Evolutionary conservation across 371 early-diverging fungal species (phyloP), one percentile per base, ranked within the genome.

Genomic region (Mucor lusitanicus): DNA sequence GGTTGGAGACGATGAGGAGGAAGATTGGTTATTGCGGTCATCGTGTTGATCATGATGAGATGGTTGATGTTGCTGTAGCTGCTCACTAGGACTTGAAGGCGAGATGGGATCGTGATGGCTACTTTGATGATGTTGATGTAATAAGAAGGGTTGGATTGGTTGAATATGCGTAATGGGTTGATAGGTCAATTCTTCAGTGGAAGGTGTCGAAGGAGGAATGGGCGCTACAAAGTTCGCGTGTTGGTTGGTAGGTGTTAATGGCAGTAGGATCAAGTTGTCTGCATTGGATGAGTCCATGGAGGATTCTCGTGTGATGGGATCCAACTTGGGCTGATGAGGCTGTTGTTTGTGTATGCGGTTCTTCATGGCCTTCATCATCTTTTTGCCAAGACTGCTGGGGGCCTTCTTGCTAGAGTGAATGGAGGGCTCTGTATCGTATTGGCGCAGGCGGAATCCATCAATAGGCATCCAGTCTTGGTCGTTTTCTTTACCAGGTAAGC

Each of bases 261-360:
- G 64, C 19, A 60, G 19, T 8, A 69, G 28, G 7, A 63, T 23
- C 25, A 54, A 39, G 44, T 95, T 95, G 81, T 97, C 94, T 93
- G 96, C 95, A 21, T 88, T 90, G 56, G 98, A 96, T 74, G 97
- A 97, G 7, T 53, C 66, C 66, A 59, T 48, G 27, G 59, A 53
- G 3, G 59, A 62, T 19, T 46, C 44, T 57, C 58, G 35, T 15
- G 64, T 64, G 11, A 65, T 58, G 25, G 44, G 23, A 2, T 63
- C 63, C 28, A 63, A 39, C 46, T 25, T 50, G 19, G 53, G 32
- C 8, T 39, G 21, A 42, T 21, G 40, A 12, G 56, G 39, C 15
- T 46, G 37, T 62, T 28, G 39, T 37, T 46, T 21, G 3, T 19
- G 12, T 1, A 59, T 59, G 4, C 63, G 61, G 17, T 66, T 65